A percentile compares a stretch with the other conserved stretches of the same genome.
phyloP scores from a whole-genome alignment of 345 rosid genomes.

The Barbarea vulgaris region DNA sequence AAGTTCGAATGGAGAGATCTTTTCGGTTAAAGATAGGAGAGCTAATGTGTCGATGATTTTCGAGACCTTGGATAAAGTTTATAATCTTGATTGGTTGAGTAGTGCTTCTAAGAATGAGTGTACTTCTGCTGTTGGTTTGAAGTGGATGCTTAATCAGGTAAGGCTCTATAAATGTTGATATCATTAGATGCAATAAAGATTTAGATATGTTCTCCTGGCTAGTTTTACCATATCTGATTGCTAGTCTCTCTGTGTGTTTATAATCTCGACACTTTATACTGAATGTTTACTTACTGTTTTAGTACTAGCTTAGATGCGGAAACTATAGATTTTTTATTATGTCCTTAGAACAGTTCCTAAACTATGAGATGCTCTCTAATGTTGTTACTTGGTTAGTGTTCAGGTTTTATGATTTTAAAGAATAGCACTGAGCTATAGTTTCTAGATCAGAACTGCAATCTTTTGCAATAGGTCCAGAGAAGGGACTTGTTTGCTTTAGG shows the following conservation, averaged over 20 bases:
- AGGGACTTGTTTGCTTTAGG: background rate
- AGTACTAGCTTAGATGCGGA: background rate
- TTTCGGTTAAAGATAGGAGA: constrained; percentile 89
- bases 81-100: constrained; percentile 88
- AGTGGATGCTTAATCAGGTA: constrained; percentile 99
- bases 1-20: constrained; percentile 97
- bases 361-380: background rate
- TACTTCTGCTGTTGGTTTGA: constrained; percentile 92
- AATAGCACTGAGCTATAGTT: background rate
- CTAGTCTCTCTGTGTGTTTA: background rate
- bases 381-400: constrained; percentile 5
- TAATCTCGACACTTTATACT: background rate
- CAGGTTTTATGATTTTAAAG: background rate
- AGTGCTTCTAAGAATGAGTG: constrained; percentile 99
- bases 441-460: background rate
- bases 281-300: background rate
- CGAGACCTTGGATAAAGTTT: constrained; percentile 79
- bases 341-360: background rate
- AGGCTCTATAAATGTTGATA: background rate
- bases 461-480: background rate
- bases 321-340: background rate
- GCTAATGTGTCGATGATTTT: constrained; percentile 69
- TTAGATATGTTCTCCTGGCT: background rate
- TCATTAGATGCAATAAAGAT: background rate
- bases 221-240: background rate